Base-by-base conservation (phyloP, 352 stramenopile genomes). In the Phytopythium mirpurense region DNA sequence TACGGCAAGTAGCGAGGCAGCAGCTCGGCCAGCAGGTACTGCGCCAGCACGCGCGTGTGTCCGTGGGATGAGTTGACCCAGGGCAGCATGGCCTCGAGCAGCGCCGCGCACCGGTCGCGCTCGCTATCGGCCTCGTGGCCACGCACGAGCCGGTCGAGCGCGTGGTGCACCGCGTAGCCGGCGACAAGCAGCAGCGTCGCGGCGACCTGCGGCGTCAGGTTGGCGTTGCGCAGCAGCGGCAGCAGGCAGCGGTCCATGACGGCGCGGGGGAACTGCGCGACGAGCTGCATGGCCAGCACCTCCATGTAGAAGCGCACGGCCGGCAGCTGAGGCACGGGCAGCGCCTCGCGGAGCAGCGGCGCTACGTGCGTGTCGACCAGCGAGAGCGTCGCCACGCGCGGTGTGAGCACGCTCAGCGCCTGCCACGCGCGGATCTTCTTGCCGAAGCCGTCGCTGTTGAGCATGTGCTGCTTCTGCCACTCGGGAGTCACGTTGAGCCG, bases 221-320 rank as follows among this genome's bases (percentile, higher is more conserved):
- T 90, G 16, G 74, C 69, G 41, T 93, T 70, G 8, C 53, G 44
- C 16, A 93, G 76, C 60, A 91, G 74, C 18, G 78, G 74, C 31
- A 89, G 56, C 37, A 89, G 29, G 49, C 80, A 53, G 8, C 38
- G 40, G 3, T 61, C 53, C 38, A 84, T 70, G 10, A 81, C 73
- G 2, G 66, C 51, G 1, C 34, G 24, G 0, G 83, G 79, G 42
- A 87, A 90, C 9, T 68, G 72, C 42, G 72, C 59, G 5, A 70
- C 54, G 21, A 92, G 60, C 7, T 74, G 79, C 78, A 94, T 94
- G 16, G 62, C 67, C n/a, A 92, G 80, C 15, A 92, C 59, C 54
- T 94, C 83, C 65, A 91, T 87, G 67, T 89, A 94, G 57, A 86
- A 90, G 0, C 83, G 78, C 35, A 92, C 75, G 24, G 67, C 68